Conservation (phyloP, 257 asterid species). For the Solanum arcanum region DNA sequence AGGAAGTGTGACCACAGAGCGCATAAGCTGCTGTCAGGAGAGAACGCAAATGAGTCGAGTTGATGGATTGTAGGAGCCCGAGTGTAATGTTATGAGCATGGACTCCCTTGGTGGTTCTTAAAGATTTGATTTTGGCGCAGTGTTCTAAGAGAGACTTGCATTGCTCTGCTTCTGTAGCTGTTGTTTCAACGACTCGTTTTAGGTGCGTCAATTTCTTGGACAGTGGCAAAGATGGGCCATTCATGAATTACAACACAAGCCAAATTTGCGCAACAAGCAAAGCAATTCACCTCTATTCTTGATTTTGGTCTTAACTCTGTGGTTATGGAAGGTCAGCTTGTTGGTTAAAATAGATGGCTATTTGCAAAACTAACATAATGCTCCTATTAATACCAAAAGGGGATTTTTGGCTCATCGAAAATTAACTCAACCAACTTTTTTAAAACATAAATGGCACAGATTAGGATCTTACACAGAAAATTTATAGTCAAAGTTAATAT, state of each 20-base stretch:
- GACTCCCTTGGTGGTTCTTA: conserved; percentile 41
- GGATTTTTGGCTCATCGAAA: not conserved
- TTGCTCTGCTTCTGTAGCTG: conserved; percentile 10
- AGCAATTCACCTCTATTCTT: not conserved
- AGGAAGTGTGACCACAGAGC: conserved; percentile 24
- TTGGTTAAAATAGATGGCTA: not conserved
- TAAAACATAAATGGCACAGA: not conserved
- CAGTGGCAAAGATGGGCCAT: conserved; percentile 25
- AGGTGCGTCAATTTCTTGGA: conserved; percentile 33
- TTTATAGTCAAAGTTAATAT: not conserved
- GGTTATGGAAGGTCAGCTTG: not conserved
- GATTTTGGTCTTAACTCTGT: not conserved
- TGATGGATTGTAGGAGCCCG: conserved; percentile 30
- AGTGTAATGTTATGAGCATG: conserved; percentile 52
- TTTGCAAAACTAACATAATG: not conserved
- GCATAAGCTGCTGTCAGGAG: conserved; percentile 49
- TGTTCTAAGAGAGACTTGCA: conserved; percentile 53
- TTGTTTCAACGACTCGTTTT: conserved; percentile 2
- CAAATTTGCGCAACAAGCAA: not conserved
- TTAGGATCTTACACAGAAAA: not conserved
- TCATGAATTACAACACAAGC: conserved; percentile 9
- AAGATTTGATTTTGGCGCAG: conserved; percentile 55
- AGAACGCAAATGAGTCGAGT: conserved; percentile 37
- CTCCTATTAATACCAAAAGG: not conserved
- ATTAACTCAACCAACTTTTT: not conserved